Conservation (phyloP, 2,329 filamentous ascomycete species). For the Chaetomiaceae sp. region DNA sequence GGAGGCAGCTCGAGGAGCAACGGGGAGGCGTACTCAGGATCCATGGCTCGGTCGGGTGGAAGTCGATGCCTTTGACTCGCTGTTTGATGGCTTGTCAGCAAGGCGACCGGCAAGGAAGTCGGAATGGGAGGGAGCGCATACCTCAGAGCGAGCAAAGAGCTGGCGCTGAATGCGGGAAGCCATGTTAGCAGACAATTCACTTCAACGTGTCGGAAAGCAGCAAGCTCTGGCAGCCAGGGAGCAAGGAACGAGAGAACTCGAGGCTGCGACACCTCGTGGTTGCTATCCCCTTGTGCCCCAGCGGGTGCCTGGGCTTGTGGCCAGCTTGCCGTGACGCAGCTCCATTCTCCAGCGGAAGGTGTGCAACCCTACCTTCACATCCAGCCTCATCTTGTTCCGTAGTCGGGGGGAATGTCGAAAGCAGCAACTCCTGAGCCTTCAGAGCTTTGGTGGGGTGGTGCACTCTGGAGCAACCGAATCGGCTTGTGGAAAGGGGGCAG, state of each 20-base stretch:
- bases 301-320: conserved; percentile 7
- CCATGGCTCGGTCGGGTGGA: conserved; percentile 96
- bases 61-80: conserved; percentile 96
- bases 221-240: no score
- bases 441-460: conserved; percentile 23
- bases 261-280: not conserved
- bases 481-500: conserved; percentile 12
- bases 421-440: conserved; percentile 21
- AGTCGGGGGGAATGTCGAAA: conserved; percentile 1
- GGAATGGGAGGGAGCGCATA: conserved; percentile 12
- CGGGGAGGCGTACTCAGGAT: conserved; percentile 57
- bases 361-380: conserved; percentile 27
- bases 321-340: conserved; percentile 15
- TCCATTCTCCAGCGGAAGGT: not conserved
- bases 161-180: conserved; percentile 26
- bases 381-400: conserved; percentile 28
- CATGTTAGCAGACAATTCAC: conserved; percentile 24
- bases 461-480: not conserved
- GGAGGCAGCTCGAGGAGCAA: not conserved
- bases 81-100: conserved; percentile 63
- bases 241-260: not conserved
- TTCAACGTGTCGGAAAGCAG: no score
- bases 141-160: conserved; percentile 30
- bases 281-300: not conserved
- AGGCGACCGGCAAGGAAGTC: not conserved